Percentiles rank a stretch among this genome's conserved stretches.
Evolutionary conservation across 2,329 filamentous ascomycete species (phyloP).

Genomic region (Penicillium thymicola): DNA sequence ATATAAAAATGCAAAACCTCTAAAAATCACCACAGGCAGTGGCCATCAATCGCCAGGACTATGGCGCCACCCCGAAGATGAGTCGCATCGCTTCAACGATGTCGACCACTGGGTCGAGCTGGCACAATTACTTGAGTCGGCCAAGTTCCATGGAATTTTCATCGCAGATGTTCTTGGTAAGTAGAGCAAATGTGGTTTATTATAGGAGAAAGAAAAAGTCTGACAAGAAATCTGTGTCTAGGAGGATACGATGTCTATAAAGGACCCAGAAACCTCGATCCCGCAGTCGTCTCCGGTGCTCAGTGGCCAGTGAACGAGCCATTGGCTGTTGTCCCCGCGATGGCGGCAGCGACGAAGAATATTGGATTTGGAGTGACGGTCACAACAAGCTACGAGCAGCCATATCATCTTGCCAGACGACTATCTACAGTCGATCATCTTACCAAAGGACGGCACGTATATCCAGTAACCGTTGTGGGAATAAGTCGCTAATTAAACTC

Average conservation of each 20-base stretch:
- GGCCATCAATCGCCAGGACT: conserved; percentile 56
- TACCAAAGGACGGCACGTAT: conserved; percentile 55
- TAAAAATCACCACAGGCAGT: conserved; percentile 33
- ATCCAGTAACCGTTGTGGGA: neutral
- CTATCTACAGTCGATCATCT: conserved; percentile 66
- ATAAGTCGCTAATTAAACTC: neutral
- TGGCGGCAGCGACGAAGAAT: conserved; percentile 65
- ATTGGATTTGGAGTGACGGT: conserved; percentile 68
- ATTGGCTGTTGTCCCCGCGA: conserved; percentile 59
- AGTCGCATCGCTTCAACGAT: conserved; percentile 60
- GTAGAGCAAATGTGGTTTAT: neutral
- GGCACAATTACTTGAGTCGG: conserved; percentile 58
- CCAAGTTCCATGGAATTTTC: conserved; percentile 65
- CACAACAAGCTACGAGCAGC: conserved; percentile 66
- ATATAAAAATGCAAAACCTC: neutral
- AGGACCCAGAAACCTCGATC: conserved; percentile 56
- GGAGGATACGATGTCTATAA: conserved; percentile 69
- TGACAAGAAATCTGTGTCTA: conserved; percentile 12
- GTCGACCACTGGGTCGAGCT: conserved; percentile 61
- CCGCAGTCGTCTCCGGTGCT: conserved; percentile 60
- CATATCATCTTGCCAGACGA: conserved; percentile 64
- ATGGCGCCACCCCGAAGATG: conserved; percentile 63
- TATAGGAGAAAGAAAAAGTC: neutral
- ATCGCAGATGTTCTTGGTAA: conserved; percentile 62
- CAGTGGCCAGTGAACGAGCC: conserved; percentile 73